A percentile compares a stretch with the other conserved stretches of the same genome.
These are phyloP conservation scores for Solanum raphanifolium DNA, from an alignment of 257 asterid species.

Conservation along the genomic window DNA sequence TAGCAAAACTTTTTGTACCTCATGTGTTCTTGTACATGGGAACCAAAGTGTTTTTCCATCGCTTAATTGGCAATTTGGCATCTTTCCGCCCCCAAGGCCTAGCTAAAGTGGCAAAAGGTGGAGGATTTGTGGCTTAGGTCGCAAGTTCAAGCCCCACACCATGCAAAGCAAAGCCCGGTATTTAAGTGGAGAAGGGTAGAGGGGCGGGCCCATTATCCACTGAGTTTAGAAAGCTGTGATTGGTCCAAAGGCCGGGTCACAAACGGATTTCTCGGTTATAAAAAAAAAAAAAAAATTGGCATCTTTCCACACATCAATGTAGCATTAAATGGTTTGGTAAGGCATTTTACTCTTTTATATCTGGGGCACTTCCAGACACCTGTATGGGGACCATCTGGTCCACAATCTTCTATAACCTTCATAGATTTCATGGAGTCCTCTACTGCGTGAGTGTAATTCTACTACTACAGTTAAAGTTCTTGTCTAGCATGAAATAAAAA, in stretches of 20 bases:
- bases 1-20: background rate
- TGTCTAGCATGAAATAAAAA: background rate
- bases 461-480: background rate
- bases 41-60: background rate
- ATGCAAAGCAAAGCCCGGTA: no score
- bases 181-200: no score
- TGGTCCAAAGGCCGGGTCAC: no score
- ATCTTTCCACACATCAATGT: background rate
- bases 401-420: background rate
- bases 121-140: no score
- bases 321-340: background rate
- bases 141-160: no score
- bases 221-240: no score
- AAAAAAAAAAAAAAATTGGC: no score
- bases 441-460: background rate
- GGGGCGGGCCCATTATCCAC: no score
- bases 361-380: background rate
- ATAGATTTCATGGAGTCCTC: background rate
- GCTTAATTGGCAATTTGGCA: background rate
- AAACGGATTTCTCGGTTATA: no score
- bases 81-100: no score
- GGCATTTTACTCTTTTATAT: background rate
- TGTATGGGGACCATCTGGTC: background rate
- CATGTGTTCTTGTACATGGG: background rate
- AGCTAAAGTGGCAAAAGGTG: no score